A percentile compares a stretch with the other conserved stretches of the same genome.
These are phyloP conservation scores for Trichoderma lentiforme DNA, from an alignment of 2,329 filamentous ascomycete genomes.

Conservation along the genomic window DNA sequence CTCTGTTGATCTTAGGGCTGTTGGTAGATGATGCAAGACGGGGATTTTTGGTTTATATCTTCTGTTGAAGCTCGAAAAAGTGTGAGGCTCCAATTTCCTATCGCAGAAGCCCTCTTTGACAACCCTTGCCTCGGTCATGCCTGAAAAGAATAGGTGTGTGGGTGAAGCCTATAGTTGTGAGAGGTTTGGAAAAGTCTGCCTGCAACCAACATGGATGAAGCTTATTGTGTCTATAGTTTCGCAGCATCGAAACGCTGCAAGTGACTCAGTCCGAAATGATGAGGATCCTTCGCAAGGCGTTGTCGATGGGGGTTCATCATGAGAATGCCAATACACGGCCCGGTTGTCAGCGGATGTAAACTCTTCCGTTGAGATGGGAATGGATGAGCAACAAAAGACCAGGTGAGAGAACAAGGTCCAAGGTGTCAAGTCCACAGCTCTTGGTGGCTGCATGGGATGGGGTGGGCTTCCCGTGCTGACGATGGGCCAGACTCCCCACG, in stretches of 20 bases:
- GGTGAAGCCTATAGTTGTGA: neutral
- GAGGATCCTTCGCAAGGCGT: slow-evolving; percentile 10
- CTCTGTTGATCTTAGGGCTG: neutral
- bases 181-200: neutral
- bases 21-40: neutral
- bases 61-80: neutral
- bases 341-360: slow-evolving; percentile 3
- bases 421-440: neutral
- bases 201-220: slow-evolving; percentile 10
- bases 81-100: neutral
- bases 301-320: neutral
- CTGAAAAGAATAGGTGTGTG: neutral
- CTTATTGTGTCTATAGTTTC: slow-evolving; percentile 6
- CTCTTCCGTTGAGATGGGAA: neutral
- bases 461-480: slow-evolving; percentile 8
- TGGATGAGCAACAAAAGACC: neutral
- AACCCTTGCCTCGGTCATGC: neutral
- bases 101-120: neutral
- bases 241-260: neutral
- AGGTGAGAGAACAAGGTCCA: neutral
- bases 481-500: neutral
- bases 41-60: slow-evolving; percentile 2
- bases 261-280: neutral
- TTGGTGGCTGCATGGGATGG: neutral
- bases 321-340: neutral